These are phyloP conservation scores for Venturia effusa DNA, from an alignment of 2,329 filamentous ascomycete species.

Conservation along the genomic window DNA sequence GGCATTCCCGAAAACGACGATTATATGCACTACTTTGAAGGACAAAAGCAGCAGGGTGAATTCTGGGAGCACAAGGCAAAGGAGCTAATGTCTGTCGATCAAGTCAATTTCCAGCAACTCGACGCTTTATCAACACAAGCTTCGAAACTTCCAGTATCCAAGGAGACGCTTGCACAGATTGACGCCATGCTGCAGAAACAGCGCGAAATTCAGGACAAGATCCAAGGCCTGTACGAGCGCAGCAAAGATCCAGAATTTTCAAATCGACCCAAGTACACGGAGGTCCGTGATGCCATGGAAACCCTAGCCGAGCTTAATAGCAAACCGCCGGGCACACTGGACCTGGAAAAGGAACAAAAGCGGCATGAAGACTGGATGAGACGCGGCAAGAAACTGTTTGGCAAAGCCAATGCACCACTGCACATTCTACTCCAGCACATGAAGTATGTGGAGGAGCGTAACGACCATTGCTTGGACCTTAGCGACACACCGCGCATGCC, in stretches of 20 bases:
- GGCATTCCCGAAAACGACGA: constrained; percentile 73
- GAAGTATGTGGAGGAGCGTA: constrained; percentile 83
- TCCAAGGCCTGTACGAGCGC: constrained; percentile 68
- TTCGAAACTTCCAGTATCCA: constrained; percentile 64
- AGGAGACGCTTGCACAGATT: constrained; percentile 68
- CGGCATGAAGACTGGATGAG: constrained; percentile 99
- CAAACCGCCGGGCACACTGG: constrained; percentile 80
- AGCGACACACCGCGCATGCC: constrained; percentile 80
- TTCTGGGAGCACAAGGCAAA: constrained; percentile 89
- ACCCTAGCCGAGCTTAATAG: constrained; percentile 81
- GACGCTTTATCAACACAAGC: constrained; percentile 85
- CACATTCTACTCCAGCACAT: constrained; percentile 94
- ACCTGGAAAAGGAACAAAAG: constrained; percentile 88
- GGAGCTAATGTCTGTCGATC: constrained; percentile 84
- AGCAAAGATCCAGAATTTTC: constrained; percentile 65
- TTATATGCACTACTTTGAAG: constrained; percentile 62
- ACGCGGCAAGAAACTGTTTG: constrained; percentile 92
- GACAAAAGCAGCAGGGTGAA: constrained; percentile 66
- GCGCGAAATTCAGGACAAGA: constrained; percentile 82
- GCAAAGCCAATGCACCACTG: constrained; percentile 91
- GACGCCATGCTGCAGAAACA: constrained; percentile 94
- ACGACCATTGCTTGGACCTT: constrained; percentile 83
- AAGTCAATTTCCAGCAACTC: constrained; percentile 87
- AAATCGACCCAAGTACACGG: constrained; percentile 74
- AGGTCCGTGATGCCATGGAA: constrained; percentile 84